A percentile compares a stretch with the other conserved stretches of the same genome.
These are phyloP conservation scores for Dittrichia graveolens DNA, from an alignment of 129 eudicot species.

Conservation along the genomic window DNA sequence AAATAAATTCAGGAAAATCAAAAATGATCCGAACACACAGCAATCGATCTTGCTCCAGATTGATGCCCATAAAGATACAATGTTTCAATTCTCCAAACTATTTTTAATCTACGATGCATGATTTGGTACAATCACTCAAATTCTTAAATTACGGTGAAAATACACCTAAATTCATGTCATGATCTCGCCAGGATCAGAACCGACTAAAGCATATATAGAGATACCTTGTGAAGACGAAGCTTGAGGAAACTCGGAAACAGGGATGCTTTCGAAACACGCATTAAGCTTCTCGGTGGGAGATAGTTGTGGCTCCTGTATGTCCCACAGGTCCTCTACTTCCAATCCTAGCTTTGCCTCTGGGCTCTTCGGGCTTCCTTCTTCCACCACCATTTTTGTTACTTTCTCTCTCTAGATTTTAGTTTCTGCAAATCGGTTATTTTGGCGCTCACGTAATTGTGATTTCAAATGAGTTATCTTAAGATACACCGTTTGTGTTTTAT, in stretches of 20 bases:
- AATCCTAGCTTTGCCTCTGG: slow-evolving; percentile 90
- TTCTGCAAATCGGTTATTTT: slow-evolving; percentile 30
- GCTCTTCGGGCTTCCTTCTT: slow-evolving; percentile 60
- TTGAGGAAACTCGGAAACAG: slow-evolving; percentile 85
- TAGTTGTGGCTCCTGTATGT: slow-evolving; percentile 72
- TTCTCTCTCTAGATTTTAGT: not conserved
- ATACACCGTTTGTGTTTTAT: slow-evolving; percentile 2
- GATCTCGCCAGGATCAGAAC: not conserved
- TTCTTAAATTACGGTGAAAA: not conserved
- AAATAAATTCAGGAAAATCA: too few relatives aligned
- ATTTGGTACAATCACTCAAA: too few relatives aligned
- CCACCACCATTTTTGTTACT: slow-evolving; percentile 34
- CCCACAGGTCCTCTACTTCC: slow-evolving; percentile 94
- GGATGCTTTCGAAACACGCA: slow-evolving; percentile 89
- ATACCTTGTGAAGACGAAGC: slow-evolving; percentile 77
- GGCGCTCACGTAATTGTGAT: slow-evolving; percentile 15
- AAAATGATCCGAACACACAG: not conserved
- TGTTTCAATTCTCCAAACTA: too few relatives aligned
- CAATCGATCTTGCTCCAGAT: too few relatives aligned
- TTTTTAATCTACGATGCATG: too few relatives aligned
- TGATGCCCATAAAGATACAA: too few relatives aligned
- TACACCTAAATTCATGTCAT: not conserved
- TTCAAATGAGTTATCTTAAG: slow-evolving; percentile 9
- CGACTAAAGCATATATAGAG: not conserved
- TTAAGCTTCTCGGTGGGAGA: slow-evolving; percentile 92